Conservation (phyloP, 305 asterid species). For the Vinca major region DNA sequence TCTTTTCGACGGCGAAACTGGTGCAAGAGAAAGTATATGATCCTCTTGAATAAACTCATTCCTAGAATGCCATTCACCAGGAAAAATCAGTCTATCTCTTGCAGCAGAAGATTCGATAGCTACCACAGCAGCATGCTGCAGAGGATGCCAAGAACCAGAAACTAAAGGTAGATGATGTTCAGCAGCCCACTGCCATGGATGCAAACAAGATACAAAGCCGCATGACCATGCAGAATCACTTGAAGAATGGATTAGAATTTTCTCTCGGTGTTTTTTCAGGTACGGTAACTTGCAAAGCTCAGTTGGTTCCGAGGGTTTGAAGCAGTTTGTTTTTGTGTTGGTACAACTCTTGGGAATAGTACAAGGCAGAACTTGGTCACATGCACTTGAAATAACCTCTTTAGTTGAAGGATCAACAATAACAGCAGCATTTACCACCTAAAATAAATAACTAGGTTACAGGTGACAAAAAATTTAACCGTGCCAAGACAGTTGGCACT, state of each 20-base stretch:
- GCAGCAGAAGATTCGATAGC: constrained; percentile 72
- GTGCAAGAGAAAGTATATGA: constrained; percentile 21
- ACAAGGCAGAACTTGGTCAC: constrained; percentile 39
- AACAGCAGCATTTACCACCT: constrained; percentile 83
- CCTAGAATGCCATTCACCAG: constrained; percentile 22
- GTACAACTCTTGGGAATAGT: constrained; percentile 19
- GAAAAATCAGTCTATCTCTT: constrained; percentile 56
- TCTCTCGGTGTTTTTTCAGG: constrained; percentile 18
- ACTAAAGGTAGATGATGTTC: constrained; percentile 27
- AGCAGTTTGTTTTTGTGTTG: constrained; percentile 19
- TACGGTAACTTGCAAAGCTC: constrained; percentile 15
- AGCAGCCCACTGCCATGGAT: constrained; percentile 65
- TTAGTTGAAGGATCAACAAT: constrained; percentile 76
- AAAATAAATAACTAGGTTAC: constrained; percentile 16
- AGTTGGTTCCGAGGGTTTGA: constrained; percentile 21
- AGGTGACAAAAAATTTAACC: constrained; percentile 4
- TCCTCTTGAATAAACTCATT: constrained; percentile 30
- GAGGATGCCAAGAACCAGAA: constrained; percentile 56
- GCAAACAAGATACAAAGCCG: constrained; percentile 46
- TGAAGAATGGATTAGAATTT: constrained; percentile 15
- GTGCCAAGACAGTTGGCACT: neutral
- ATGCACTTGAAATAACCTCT: constrained; percentile 60
- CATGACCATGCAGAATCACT: constrained; percentile 18
- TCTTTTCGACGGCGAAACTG: constrained; percentile 43
- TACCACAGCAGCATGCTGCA: constrained; percentile 75